Evolutionary conservation across 441 rosid species (phyloP).

Genomic region (Francoa sonchifolia): DNA sequence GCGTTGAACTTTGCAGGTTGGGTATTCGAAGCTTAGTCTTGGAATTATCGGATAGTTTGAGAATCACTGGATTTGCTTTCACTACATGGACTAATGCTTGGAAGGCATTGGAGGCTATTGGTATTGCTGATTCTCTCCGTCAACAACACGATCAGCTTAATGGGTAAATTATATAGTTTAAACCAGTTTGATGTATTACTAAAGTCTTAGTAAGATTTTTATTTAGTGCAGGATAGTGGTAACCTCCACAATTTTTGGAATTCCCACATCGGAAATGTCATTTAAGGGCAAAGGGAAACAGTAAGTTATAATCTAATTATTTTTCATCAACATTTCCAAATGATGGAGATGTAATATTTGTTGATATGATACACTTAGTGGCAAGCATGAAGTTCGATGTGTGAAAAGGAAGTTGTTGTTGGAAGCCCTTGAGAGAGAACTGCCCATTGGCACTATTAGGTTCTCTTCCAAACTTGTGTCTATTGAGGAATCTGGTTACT

Average conservation of each 20-base stretch:
- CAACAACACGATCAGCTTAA: conserved; percentile 23
- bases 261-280: conserved; percentile 11
- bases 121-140: conserved; percentile 39
- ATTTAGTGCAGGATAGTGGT: conserved; percentile 25
- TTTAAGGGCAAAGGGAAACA: conserved; percentile 16
- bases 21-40: conserved; percentile 55
- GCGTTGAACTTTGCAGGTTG: conserved; percentile 22
- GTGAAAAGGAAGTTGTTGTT: conserved; percentile 39
- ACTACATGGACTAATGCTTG: conserved; percentile 51
- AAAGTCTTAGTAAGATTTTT: too few relatives aligned
- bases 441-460: conserved; percentile 49
- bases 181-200: too few relatives aligned
- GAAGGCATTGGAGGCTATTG: conserved; percentile 60
- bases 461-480: conserved; percentile 58
- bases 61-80: conserved; percentile 51
- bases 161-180: conserved; percentile 34
- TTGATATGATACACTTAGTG: too few relatives aligned
- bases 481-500: conserved; percentile 36
- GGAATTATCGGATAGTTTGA: conserved; percentile 46
- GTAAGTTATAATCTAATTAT: conserved; percentile 4
- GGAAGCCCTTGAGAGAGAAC: conserved; percentile 44
- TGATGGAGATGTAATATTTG: too few relatives aligned
- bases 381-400: conserved; percentile 37
- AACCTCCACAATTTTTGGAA: conserved; percentile 15
- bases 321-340: too few relatives aligned